Base-by-base conservation (phyloP, 2,329 filamentous ascomycete genomes). In the Trichoderma sp. region DNA sequence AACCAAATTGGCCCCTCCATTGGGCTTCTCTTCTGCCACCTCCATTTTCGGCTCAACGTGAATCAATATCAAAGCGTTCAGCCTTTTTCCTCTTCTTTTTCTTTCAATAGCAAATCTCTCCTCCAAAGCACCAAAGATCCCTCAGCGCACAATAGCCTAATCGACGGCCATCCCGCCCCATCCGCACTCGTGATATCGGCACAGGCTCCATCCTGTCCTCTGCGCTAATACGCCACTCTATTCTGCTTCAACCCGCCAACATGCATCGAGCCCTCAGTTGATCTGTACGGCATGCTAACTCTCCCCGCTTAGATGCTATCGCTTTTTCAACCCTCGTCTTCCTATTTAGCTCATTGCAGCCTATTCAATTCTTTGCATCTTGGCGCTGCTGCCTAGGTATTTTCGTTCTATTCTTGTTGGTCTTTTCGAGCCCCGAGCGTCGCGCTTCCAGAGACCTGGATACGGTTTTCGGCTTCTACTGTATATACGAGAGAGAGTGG, bases 161-260 rank as follows among this genome's bases (percentile, higher is more conserved):
- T 2, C 14, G 31, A 8, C 27, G 47, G 11, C 47, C n/a, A n/a
- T 24, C 1, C 33, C 33, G 49, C 24, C 35, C 35, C 10, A 31
- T 33, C 37, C 43, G 43, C 37, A 43, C 35, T 66, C 53, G 53
- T 47, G 63, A 35, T 47, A 24, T 27, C 33, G 55, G 35, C 52
- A 58, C 35, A 8, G 63, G 35, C 62, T 21, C 19, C 33, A 47
- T 27, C 13, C n/a, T 43, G 53, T 21, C 37, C 52, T 58, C 33
- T 33, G 33, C 52, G 62, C 62, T 24, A 55, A 27, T 24, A 24
- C 52, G 62, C 62, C 49, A 55, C 24, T 11, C 49, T 35, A 2
- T 49, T 31, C 63, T 66, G 63, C 63, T 55, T 58, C 35, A 47
- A 35, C 29, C 63, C 53, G 63, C 63, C 29, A 58, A 47, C 53